These are phyloP conservation scores for Diaporthe capsici DNA, from an alignment of 2,329 filamentous ascomycete genomes.

Conservation along the genomic window DNA sequence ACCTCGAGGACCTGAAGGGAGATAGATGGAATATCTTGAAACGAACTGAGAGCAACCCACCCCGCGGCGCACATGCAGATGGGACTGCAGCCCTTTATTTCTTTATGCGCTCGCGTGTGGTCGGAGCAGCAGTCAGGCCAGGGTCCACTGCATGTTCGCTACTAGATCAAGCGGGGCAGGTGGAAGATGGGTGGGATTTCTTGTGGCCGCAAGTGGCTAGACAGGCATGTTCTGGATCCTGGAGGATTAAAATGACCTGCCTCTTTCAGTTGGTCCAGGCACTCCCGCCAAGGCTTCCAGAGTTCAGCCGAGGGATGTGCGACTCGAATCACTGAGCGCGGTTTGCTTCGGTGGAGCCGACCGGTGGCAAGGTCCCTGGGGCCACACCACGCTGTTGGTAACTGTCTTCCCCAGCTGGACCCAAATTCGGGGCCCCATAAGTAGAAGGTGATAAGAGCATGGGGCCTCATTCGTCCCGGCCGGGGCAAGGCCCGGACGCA, in stretches of 20 bases:
- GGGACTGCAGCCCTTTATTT: neutral
- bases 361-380: neutral
- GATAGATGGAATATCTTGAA: neutral
- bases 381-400: slow-evolving; percentile 13
- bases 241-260: slow-evolving; percentile 20
- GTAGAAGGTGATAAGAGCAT: slow-evolving; percentile 10
- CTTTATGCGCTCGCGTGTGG: slow-evolving; percentile 6
- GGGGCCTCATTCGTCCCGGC: slow-evolving; percentile 7
- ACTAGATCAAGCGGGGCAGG: slow-evolving; percentile 30
- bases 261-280: neutral
- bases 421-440: neutral
- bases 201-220: neutral
- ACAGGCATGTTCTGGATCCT: slow-evolving; percentile 14
- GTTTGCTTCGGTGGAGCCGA: neutral
- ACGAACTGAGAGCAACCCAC: neutral
- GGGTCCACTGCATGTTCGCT: slow-evolving; percentile 28
- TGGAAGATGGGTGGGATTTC: neutral
- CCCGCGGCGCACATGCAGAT: neutral
- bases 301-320: slow-evolving; percentile 4
- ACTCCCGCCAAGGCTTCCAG: neutral
- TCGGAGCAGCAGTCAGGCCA: slow-evolving; percentile 11
- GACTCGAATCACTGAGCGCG: neutral
- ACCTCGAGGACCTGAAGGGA: neutral
- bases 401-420: neutral
- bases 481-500: neutral